These are phyloP conservation scores for Diplodia mutila DNA, from an alignment of 2,329 filamentous ascomycete genomes.

Conservation along the genomic window DNA sequence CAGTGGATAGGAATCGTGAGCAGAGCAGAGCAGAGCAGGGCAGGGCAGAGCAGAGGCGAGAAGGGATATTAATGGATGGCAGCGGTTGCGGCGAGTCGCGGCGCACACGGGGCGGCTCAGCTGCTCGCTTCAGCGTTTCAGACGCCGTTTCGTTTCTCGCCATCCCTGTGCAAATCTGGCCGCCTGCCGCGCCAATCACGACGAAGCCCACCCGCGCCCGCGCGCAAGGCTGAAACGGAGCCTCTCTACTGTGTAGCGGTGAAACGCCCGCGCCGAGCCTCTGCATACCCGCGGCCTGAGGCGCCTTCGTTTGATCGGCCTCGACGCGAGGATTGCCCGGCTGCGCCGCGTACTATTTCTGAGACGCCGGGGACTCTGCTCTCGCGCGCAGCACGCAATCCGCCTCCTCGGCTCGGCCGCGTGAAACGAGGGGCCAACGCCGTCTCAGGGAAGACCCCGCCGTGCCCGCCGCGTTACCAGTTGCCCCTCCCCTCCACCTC, in stretches of 20 bases:
- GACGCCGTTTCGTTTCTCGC: conserved; percentile 19
- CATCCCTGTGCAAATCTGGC: conserved; percentile 18
- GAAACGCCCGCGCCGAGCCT: conserved; percentile 4
- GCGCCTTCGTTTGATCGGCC: conserved; percentile 15
- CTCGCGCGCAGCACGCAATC: not conserved
- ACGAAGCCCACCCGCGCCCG: not conserved
- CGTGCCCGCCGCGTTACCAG: not conserved
- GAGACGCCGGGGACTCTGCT: not conserved
- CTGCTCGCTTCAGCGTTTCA: conserved; percentile 21
- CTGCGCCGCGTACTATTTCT: conserved; percentile 14
- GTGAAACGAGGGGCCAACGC: not conserved
- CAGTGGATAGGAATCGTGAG: not conserved
- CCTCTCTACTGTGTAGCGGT: too few species aligned
- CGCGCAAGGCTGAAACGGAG: conserved; percentile 19
- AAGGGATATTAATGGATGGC: conserved; percentile 16
- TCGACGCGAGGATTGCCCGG: not conserved
- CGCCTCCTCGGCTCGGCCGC: not conserved
- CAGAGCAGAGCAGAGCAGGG: not conserved
- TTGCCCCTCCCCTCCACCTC: not conserved
- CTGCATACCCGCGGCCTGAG: not conserved
- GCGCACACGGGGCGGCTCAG: not conserved
- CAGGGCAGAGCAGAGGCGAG: not conserved
- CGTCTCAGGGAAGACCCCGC: not conserved
- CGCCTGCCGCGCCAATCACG: not conserved
- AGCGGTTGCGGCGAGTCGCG: not conserved